Conservation (phyloP, 2,329 filamentous ascomycete genomes). For the Talaromyces sp. region DNA sequence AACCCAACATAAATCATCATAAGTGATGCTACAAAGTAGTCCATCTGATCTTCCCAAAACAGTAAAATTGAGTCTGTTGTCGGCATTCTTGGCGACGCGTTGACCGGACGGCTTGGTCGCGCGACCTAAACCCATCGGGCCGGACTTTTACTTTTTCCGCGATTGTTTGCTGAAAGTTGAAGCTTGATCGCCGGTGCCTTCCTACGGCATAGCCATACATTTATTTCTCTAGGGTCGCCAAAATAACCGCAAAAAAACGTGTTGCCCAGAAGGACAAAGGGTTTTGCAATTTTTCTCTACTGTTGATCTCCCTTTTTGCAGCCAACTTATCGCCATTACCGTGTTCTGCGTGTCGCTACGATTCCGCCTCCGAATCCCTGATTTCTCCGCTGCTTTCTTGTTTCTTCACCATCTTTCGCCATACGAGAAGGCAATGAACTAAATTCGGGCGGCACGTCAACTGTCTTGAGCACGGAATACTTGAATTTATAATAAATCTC, state of each 20-base stretch:
- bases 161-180: conserved; percentile 5
- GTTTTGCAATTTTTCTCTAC: neutral
- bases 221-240: neutral
- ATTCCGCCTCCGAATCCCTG: conserved; percentile 10
- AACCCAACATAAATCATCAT: neutral
- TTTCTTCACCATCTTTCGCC: neutral
- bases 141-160: conserved; percentile 7
- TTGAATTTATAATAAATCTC: neutral
- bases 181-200: neutral
- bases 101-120: neutral
- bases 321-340: neutral
- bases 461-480: neutral
- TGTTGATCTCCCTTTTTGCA: neutral
- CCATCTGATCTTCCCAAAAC: neutral
- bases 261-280: neutral
- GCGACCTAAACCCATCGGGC: neutral
- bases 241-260: neutral
- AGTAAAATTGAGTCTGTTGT: conserved; percentile 7
- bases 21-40: neutral
- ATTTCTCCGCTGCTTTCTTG: neutral
- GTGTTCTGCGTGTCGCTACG: conserved; percentile 9
- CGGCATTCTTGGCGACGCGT: conserved; percentile 9
- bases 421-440: conserved; percentile 2
- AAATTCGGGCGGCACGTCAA: neutral
- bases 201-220: neutral